Percentiles rank a stretch among this genome's conserved stretches.
Conservation (phyloP, 352 stramenopile species). For the Pythium guiyangense region DNA sequence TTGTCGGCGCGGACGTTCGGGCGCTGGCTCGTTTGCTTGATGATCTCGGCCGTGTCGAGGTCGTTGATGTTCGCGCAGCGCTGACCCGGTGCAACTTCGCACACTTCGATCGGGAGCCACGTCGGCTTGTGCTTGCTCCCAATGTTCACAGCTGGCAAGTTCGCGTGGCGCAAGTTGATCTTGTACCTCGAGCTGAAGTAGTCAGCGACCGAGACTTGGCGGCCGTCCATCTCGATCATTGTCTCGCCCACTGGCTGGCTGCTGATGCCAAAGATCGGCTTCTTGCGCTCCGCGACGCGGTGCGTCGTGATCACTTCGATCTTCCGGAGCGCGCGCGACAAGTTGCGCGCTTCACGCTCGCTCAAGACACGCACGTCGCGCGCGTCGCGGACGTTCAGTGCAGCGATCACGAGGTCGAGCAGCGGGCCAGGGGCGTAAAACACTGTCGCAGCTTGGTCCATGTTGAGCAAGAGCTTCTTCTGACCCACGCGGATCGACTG, state of each 20-base stretch:
- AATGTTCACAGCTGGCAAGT: conserved; percentile 69
- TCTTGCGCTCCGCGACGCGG: conserved; percentile 47
- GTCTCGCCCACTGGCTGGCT: conserved; percentile 30
- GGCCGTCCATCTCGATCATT: conserved; percentile 51
- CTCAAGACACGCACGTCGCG: conserved; percentile 35
- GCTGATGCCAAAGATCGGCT: conserved; percentile 49
- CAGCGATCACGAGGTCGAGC: conserved; percentile 41
- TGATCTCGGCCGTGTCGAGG: conserved; percentile 79
- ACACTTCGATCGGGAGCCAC: conserved; percentile 84
- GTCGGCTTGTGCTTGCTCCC: conserved; percentile 42
- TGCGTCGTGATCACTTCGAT: conserved; percentile 55
- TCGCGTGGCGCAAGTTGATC: conserved; percentile 44
- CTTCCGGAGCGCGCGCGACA: conserved; percentile 42
- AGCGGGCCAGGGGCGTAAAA: conserved; percentile 59
- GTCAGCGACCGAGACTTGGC: conserved; percentile 40
- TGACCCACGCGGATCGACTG: conserved; percentile 58
- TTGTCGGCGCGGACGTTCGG: conserved; percentile 41
- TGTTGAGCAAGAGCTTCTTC: conserved; percentile 58
- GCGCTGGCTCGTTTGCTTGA: conserved; percentile 53
- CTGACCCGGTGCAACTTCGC: conserved; percentile 63
- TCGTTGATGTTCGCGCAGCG: conserved; percentile 74
- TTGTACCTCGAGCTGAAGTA: conserved; percentile 71
- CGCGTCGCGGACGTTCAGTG: conserved; percentile 24
- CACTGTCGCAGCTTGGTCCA: conserved; percentile 65
- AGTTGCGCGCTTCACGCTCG: conserved; percentile 24